Evolutionary conservation across 768 basidiomycete genomes (phyloP).

Genomic region (Myochromella boudieri): DNA sequence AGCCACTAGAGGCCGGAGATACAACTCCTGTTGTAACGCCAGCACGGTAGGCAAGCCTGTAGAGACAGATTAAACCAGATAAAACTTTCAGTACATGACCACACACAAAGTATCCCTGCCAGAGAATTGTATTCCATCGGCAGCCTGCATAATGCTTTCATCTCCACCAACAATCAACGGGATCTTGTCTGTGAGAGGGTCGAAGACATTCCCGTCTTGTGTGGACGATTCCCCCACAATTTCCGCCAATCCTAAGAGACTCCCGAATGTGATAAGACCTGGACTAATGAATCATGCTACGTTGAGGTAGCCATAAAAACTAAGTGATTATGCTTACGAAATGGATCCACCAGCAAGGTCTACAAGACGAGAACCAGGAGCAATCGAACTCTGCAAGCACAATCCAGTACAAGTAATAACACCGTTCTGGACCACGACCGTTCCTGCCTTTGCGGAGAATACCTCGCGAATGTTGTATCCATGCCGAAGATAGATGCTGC

Average conservation of each 20-base stretch:
- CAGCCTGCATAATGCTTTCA: constrained; percentile 58
- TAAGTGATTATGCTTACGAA: constrained; percentile 19
- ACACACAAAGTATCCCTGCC: constrained; percentile 73
- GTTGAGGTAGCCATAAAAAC: background rate
- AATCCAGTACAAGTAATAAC: constrained; percentile 48
- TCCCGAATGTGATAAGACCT: constrained; percentile 70
- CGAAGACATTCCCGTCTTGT: constrained; percentile 61
- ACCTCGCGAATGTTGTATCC: constrained; percentile 29
- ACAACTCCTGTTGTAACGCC: constrained; percentile 74
- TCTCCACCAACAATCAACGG: constrained; percentile 54
- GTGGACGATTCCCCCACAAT: constrained; percentile 71
- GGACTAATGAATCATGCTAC: constrained; percentile 26
- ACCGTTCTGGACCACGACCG: constrained; percentile 46
- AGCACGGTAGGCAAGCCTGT: constrained; percentile 63
- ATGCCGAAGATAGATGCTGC: constrained; percentile 36
- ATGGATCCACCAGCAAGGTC: constrained; percentile 75
- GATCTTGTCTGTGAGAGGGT: constrained; percentile 46
- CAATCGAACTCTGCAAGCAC: constrained; percentile 20
- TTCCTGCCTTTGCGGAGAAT: constrained; percentile 28
- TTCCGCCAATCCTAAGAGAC: constrained; percentile 67
- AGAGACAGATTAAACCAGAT: background rate
- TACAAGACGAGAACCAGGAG: constrained; percentile 34
- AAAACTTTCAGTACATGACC: background rate
- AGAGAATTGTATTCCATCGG: constrained; percentile 70
- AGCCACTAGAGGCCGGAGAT: constrained; percentile 51